A percentile compares a stretch with the other conserved stretches of the same genome.
phyloP scores from a whole-genome alignment of 139 green algal genomes.

The Deuterostichococcus epilithicus region DNA sequence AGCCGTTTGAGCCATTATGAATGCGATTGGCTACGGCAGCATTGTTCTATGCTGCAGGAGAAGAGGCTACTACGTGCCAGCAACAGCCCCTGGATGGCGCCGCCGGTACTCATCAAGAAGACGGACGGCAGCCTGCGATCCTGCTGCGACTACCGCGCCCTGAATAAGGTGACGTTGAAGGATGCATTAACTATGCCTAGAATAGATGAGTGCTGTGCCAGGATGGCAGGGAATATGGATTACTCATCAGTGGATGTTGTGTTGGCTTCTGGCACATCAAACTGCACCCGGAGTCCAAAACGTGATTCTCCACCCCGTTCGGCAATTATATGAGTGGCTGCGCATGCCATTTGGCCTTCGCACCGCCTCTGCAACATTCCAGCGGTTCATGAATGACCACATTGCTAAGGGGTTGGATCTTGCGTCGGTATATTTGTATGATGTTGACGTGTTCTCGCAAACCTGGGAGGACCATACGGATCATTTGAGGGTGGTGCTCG shows the following conservation, averaged over 20 bases:
- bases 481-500: constrained; percentile 4
- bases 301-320: background rate
- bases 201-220: background rate
- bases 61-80: background rate
- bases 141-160: background rate
- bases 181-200: background rate
- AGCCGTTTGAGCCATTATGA: background rate
- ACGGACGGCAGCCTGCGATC: background rate
- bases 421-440: constrained; percentile 20
- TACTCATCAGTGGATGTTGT: background rate
- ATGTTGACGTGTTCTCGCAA: constrained; percentile 12
- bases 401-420: background rate
- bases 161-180: background rate
- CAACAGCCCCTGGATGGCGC: background rate
- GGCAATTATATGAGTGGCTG: background rate
- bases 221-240: background rate
- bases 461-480: constrained; percentile 13
- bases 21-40: background rate
- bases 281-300: background rate
- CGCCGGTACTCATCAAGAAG: background rate
- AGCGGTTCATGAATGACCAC: constrained; percentile 20
- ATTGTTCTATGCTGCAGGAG: background rate
- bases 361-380: constrained; percentile 14
- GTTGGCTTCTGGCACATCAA: background rate
- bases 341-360: constrained; percentile 10